phyloP scores from a whole-genome alignment of 345 rosid species.

The sweet orange (Citrus sinensis) region DNA sequence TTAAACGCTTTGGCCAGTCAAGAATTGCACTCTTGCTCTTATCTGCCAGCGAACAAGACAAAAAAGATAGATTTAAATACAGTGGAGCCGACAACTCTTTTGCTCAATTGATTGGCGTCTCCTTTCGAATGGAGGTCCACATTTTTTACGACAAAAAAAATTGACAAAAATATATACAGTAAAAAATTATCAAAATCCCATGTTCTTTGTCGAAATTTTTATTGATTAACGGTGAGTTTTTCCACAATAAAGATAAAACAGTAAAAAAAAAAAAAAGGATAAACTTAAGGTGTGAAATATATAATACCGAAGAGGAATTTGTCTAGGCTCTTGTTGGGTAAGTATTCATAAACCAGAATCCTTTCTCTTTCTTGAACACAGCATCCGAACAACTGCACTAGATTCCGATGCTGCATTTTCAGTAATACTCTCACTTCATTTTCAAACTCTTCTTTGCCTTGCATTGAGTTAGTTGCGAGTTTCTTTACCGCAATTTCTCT shows the following conservation, averaged over 20 bases:
- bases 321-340: slow-evolving; percentile 18
- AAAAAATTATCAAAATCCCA: too few relatives aligned
- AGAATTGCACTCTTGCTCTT: background rate
- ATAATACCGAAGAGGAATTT: slow-evolving; percentile 11
- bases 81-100: too few relatives aligned
- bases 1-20: slow-evolving; percentile 2
- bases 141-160: too few relatives aligned
- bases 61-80: background rate
- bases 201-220: too few relatives aligned
- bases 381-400: slow-evolving; percentile 8
- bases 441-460: slow-evolving; percentile 8
- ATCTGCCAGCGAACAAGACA: background rate
- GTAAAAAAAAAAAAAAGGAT: too few relatives aligned
- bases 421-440: slow-evolving; percentile 1
- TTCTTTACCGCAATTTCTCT: slow-evolving; percentile 8
- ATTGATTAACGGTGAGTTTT: too few relatives aligned
- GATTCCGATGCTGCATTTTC: slow-evolving; percentile 15
- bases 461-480: slow-evolving; percentile 1
- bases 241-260: too few relatives aligned
- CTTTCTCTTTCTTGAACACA: slow-evolving; percentile 10
- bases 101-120: too few relatives aligned
- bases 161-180: too few relatives aligned
- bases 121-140: too few relatives aligned
- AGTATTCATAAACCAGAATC: slow-evolving; percentile 12
- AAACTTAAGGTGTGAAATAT: background rate